Conservation (phyloP, 805 yeast species). For the Cyberlindnera bimundalis region DNA sequence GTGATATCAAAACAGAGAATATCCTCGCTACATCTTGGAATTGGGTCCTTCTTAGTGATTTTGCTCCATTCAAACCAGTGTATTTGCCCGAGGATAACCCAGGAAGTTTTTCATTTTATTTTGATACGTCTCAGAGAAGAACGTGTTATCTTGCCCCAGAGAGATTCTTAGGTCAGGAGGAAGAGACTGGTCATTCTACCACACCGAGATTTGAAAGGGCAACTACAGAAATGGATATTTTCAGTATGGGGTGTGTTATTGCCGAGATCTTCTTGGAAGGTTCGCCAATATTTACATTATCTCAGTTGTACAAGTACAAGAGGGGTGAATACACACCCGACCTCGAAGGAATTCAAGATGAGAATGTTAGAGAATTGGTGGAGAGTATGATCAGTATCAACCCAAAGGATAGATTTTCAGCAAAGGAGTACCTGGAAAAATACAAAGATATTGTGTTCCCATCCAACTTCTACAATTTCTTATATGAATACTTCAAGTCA, state of each 20-base stretch:
- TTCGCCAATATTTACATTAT: slow-evolving; percentile 75
- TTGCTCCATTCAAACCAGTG: slow-evolving; percentile 81
- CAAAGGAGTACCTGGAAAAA: slow-evolving; percentile 47
- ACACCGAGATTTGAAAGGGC: slow-evolving; percentile 31
- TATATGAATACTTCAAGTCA: slow-evolving; percentile 62
- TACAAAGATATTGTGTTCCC: slow-evolving; percentile 60
- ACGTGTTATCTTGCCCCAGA: slow-evolving; percentile 95
- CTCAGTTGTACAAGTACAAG: slow-evolving; percentile 83
- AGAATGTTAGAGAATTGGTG: slow-evolving; percentile 51
- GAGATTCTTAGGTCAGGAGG: slow-evolving; percentile 47
- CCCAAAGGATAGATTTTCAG: slow-evolving; percentile 57
- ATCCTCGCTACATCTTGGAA: slow-evolving; percentile 84
- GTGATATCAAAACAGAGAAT: slow-evolving; percentile 91
- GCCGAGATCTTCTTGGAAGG: slow-evolving; percentile 90
- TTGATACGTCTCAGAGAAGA: slow-evolving; percentile 85
- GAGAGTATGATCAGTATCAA: slow-evolving; percentile 59
- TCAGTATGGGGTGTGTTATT: slow-evolving; percentile 81
- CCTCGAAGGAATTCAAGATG: slow-evolving; percentile 51
- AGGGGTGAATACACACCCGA: slow-evolving; percentile 65
- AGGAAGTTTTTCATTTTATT: slow-evolving; percentile 84
- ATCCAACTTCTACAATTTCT: slow-evolving; percentile 58
- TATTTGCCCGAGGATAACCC: slow-evolving; percentile 91
- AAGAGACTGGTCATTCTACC: slow-evolving; percentile 17
- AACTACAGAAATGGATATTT: slow-evolving; percentile 73
- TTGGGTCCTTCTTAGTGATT: slow-evolving; percentile 81